phyloP scores from a whole-genome alignment of 768 basidiomycete species.

The Agaricus blazei region DNA sequence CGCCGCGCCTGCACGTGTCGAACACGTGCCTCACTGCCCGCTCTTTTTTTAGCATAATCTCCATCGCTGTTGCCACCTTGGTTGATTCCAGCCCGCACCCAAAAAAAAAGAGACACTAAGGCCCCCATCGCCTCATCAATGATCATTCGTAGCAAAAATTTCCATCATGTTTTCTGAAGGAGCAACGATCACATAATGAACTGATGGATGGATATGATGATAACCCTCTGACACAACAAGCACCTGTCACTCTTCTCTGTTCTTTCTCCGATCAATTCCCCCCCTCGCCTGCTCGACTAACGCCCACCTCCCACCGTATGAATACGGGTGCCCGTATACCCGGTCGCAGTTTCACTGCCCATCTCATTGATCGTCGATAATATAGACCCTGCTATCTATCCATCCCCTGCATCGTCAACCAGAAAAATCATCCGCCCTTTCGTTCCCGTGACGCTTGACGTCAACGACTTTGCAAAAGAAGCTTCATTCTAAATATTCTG shows the following conservation, averaged over 20 bases:
- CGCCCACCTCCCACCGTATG: background rate
- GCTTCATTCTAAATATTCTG: background rate
- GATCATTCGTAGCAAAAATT: background rate
- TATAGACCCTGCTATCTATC: background rate
- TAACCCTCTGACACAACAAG: background rate
- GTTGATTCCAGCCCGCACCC: conserved; percentile 12
- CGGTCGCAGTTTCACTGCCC: background rate
- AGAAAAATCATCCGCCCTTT: background rate
- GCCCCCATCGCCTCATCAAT: background rate
- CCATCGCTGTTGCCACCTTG: conserved; percentile 12
- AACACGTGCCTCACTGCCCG: conserved; percentile 15
- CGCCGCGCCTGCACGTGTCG: conserved; percentile 12
- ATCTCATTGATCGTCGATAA: background rate
- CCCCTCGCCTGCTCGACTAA: background rate
- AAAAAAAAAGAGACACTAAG: background rate
- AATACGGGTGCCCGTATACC: background rate
- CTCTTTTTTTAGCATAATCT: conserved; percentile 12
- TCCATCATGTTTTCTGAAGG: too few species aligned
- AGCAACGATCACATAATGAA: background rate
- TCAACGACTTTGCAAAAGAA: conserved; percentile 1
- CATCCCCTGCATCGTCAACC: background rate
- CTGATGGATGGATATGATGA: conserved; percentile 9
- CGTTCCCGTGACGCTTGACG: conserved; percentile 2
- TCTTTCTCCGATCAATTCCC: conserved; percentile 10
- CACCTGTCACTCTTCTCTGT: background rate